Percentiles rank a stretch among this genome's conserved stretches.
phyloP scores from a whole-genome alignment of 1,284 basidiomycete genomes.

The Malassezia globosa region DNA sequence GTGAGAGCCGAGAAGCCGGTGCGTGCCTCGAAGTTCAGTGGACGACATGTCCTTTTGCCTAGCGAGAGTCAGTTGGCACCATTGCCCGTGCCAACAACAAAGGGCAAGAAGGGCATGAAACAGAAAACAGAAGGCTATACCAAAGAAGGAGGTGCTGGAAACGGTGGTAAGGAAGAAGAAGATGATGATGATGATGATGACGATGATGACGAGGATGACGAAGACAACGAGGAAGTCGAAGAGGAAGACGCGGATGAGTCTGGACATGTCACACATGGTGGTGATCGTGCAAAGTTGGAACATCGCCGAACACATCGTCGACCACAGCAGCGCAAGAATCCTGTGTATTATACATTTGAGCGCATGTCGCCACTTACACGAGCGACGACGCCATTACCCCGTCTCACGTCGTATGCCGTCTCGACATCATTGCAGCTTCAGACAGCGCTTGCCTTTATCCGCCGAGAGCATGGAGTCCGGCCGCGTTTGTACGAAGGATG shows the following conservation, averaged over 20 bases:
- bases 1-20: conserved; percentile 51
- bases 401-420: conserved; percentile 60
- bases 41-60: conserved; percentile 80
- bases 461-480: conserved; percentile 80
- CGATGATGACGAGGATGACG: conserved; percentile 39
- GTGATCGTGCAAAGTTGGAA: no score
- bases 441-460: conserved; percentile 56
- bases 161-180: conserved; percentile 29
- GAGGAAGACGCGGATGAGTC: conserved; percentile 11
- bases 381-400: conserved; percentile 33
- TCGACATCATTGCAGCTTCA: conserved; percentile 55
- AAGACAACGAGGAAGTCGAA: conserved; percentile 21
- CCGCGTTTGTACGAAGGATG: conserved; percentile 87
- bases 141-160: no score
- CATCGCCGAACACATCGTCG: neutral
- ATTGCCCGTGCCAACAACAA: conserved; percentile 50
- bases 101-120: conserved; percentile 45
- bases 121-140: conserved; percentile 28
- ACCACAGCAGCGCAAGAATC: conserved; percentile 21
- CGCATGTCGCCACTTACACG: conserved; percentile 36
- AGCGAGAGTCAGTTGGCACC: conserved; percentile 81
- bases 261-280: no score
- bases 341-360: conserved; percentile 45
- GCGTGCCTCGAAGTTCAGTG: conserved; percentile 77
- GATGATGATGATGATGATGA: conserved; percentile 39